These are phyloP conservation scores for Aphanomyces euteiches DNA, from an alignment of 352 stramenopile genomes.

Conservation along the genomic window DNA sequence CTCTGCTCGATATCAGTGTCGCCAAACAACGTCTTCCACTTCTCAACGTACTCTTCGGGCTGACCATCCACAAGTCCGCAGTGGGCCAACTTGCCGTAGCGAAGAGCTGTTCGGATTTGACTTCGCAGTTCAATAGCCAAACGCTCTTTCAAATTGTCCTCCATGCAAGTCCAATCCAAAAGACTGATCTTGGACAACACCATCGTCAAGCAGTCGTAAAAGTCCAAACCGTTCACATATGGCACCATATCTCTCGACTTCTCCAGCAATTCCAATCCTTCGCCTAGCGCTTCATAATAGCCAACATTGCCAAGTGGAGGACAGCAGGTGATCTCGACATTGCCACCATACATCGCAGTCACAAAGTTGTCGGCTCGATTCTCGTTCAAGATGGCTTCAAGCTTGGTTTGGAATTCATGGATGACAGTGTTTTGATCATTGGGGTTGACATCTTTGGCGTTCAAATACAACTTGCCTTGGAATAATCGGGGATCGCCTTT, in stretches of 20 bases:
- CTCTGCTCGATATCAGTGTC: too few relatives aligned
- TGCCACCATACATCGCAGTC: conserved; percentile 56
- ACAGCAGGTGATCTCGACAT: conserved; percentile 61
- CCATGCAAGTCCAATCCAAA: conserved; percentile 68
- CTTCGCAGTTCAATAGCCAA: background rate
- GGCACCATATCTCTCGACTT: conserved; percentile 32
- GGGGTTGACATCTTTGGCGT: conserved; percentile 72
- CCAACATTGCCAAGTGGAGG: conserved; percentile 57
- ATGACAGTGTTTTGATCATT: conserved; percentile 55
- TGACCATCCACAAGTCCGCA: too few relatives aligned
- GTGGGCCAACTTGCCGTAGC: too few relatives aligned
- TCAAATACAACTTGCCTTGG: conserved; percentile 60
- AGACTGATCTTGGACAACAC: conserved; percentile 72
- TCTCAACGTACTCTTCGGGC: too few relatives aligned
- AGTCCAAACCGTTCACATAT: conserved; percentile 54
- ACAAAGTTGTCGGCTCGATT: conserved; percentile 67
- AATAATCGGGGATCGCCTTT: conserved; percentile 60
- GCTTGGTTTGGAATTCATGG: conserved; percentile 47
- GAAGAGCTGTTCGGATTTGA: background rate
- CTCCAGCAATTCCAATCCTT: conserved; percentile 43
- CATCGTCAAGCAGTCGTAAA: conserved; percentile 66
- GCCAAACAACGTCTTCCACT: too few relatives aligned
- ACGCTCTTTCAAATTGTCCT: conserved; percentile 45
- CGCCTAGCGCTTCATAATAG: conserved; percentile 58
- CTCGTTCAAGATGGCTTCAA: conserved; percentile 42